A percentile compares a stretch with the other conserved stretches of the same genome.
Conservation (phyloP, 2,329 filamentous ascomycete genomes). For the Fonsecaea pedrosoi region DNA sequence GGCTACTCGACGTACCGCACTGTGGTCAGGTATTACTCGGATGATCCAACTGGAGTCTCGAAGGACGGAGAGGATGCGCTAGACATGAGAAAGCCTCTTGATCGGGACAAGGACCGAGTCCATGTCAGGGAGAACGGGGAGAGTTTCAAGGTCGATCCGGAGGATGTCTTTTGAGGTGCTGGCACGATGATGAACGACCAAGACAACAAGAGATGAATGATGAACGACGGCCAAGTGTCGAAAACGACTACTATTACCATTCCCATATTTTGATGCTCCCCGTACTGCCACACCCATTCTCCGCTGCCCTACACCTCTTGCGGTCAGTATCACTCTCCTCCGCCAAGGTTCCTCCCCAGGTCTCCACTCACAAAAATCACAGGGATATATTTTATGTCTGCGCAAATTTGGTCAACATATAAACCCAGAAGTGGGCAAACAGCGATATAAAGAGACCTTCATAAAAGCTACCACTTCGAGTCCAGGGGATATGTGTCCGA, state of each 20-base stretch:
- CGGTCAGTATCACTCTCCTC: not conserved
- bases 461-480: not conserved
- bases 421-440: not conserved
- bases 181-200: not conserved
- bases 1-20: constrained; percentile 90
- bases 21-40: constrained; percentile 91
- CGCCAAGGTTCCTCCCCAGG: not conserved
- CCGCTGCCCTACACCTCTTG: not conserved
- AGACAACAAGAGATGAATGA: not conserved
- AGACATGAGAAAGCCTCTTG: constrained; percentile 94
- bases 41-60: constrained; percentile 71
- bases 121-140: constrained; percentile 84
- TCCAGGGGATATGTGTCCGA: not conserved
- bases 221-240: not conserved
- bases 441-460: constrained; percentile 2
- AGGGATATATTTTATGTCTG: not conserved
- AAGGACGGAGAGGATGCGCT: constrained; percentile 79
- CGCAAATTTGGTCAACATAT: not conserved
- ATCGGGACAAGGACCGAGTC: constrained; percentile 75
- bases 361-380: not conserved
- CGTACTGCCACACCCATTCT: not conserved
- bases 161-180: constrained; percentile 71
- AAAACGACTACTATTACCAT: not conserved
- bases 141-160: constrained; percentile 75
- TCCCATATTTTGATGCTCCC: not conserved